Conservation (phyloP, 2,329 filamentous ascomycete genomes). For the Colletotrichum endophyticum region DNA sequence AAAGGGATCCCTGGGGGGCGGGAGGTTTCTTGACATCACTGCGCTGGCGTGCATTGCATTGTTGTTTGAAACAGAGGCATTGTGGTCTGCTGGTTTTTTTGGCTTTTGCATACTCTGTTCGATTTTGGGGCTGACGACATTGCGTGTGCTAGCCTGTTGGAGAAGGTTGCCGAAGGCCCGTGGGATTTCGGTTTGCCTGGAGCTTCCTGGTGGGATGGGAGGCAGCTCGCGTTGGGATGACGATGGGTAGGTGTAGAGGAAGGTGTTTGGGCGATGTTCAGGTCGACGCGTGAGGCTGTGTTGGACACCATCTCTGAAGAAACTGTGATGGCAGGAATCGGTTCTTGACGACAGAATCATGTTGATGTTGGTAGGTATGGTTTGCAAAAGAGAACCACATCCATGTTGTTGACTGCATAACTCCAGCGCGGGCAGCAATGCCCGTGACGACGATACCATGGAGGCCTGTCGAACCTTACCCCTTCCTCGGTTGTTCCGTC, state of each 20-base stretch:
- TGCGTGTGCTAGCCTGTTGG: not conserved
- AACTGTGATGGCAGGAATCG: not conserved
- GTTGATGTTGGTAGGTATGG: not conserved
- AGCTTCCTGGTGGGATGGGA: not conserved
- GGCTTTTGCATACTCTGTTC: not conserved
- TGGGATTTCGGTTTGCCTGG: not conserved
- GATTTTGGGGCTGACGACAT: not conserved
- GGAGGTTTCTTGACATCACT: not conserved
- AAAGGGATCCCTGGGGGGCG: not conserved
- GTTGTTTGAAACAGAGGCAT: not conserved
- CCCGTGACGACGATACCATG: not conserved
- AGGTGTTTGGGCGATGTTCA: not conserved
- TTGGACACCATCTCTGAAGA: not conserved
- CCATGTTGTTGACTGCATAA: not conserved
- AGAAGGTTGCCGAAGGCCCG: not conserved
- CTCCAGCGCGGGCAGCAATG: not conserved
- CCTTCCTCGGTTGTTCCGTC: not conserved
- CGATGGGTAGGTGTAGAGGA: not conserved
- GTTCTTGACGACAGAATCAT: not conserved
- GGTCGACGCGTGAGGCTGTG: not conserved
- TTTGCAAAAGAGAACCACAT: not conserved
- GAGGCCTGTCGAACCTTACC: fast-evolving
- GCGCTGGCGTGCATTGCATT: not conserved
- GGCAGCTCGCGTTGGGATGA: not conserved
- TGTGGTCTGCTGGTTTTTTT: not conserved